These are phyloP conservation scores for Aspergillus floridensis DNA, from an alignment of 2,329 filamentous ascomycete species.

Conservation along the genomic window DNA sequence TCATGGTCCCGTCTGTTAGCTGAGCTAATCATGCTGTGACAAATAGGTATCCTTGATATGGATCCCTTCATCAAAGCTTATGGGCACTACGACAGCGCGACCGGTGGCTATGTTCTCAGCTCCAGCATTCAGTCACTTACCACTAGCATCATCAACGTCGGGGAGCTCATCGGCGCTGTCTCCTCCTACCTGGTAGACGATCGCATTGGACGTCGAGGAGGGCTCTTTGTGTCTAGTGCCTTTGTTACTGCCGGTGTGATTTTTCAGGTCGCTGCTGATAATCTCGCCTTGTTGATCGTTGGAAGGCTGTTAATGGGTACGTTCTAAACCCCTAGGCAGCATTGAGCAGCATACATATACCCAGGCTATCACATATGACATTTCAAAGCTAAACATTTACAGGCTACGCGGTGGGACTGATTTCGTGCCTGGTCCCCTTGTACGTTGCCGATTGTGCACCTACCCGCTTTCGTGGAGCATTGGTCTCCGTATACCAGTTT, in stretches of 20 bases:
- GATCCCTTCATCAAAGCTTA: slow-evolving; percentile 3
- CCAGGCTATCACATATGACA: background rate
- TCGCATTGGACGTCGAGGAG: background rate
- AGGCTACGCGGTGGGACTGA: slow-evolving; percentile 1
- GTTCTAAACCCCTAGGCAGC: background rate
- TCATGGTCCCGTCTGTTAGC: background rate
- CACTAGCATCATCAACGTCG: slow-evolving; percentile 5
- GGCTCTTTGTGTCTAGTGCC: background rate
- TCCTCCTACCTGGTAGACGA: slow-evolving; percentile 2
- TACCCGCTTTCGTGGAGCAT: background rate
- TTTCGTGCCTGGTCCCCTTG: background rate
- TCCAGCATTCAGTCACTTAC: slow-evolving; percentile 1
- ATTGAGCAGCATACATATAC: background rate
- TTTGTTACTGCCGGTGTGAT: background rate
- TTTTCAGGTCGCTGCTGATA: background rate
- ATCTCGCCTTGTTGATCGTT: background rate
- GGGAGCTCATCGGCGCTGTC: slow-evolving; percentile 1
- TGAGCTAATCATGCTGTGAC: background rate
- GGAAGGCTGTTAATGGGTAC: background rate
- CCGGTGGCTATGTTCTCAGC: background rate
- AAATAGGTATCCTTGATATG: background rate
- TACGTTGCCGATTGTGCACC: slow-evolving; percentile 4
- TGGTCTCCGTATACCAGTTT: slow-evolving; percentile 3
- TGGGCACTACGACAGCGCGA: background rate
- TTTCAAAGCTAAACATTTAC: background rate